Conservation (phyloP, 257 asterid species). For the Nyctanthes arbortristis region DNA sequence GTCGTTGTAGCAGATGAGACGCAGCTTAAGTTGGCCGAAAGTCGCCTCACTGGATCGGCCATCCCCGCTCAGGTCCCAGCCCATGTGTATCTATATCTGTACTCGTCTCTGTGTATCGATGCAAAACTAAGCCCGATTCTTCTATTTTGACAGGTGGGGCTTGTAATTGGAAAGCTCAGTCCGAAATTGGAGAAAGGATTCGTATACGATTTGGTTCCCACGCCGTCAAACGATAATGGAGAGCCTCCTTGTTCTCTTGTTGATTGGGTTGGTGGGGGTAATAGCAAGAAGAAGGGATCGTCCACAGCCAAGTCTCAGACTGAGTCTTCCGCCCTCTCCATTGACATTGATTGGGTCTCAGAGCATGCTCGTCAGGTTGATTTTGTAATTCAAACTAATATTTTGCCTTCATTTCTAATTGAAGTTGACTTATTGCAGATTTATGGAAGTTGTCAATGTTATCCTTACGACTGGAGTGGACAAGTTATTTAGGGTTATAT, state of each 20-base stretch:
- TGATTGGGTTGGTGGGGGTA: conserved; percentile 46
- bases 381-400: background rate
- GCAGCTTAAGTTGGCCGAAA: conserved; percentile 60
- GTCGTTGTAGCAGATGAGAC: conserved; percentile 77
- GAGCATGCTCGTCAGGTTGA: conserved; percentile 98
- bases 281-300: conserved; percentile 57
- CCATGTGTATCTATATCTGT: no score
- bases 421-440: background rate
- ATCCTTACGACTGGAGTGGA: no score
- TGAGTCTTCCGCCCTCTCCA: conserved; percentile 59
- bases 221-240: conserved; percentile 81
- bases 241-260: conserved; percentile 71
- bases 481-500: background rate
- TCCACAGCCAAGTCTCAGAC: conserved; percentile 62
- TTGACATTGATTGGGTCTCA: conserved; percentile 84
- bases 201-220: conserved; percentile 83
- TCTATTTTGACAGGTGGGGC: conserved; percentile 60
- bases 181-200: conserved; percentile 74
- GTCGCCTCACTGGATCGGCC: conserved; percentile 66
- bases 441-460: background rate
- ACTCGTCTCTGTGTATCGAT: background rate
- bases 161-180: conserved; percentile 84
- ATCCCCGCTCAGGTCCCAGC: conserved; percentile 61
- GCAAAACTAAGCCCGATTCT: background rate
- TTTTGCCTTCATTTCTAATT: background rate